phyloP scores from a whole-genome alignment of 2,329 filamentous ascomycete genomes.

The Geosmithia flava region DNA sequence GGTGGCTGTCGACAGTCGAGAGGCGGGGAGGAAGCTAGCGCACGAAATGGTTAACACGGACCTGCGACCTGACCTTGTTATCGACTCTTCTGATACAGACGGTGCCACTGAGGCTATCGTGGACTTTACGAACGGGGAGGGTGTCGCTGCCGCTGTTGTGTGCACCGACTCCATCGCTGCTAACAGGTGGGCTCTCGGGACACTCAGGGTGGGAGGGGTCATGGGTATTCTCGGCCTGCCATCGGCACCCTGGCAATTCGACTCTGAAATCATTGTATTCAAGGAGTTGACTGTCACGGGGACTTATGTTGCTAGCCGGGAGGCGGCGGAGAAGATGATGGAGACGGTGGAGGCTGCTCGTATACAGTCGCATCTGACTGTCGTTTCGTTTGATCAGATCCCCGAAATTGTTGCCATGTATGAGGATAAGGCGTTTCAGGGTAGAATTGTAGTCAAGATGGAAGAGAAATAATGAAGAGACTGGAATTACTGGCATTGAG shows the following conservation, averaged over 20 bases:
- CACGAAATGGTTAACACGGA: slow-evolving; percentile 8
- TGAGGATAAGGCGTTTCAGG: slow-evolving; percentile 13
- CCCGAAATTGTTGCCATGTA: slow-evolving; percentile 14
- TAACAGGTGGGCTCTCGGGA: slow-evolving; percentile 15
- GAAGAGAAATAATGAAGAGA: slow-evolving; percentile 3
- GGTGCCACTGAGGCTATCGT: slow-evolving; percentile 10
- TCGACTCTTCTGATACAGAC: slow-evolving; percentile 10
- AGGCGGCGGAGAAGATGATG: slow-evolving; percentile 17
- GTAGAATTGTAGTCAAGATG: slow-evolving; percentile 15
- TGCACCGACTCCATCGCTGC: slow-evolving; percentile 17
- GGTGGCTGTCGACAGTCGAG: slow-evolving; percentile 20
- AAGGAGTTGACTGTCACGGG: slow-evolving; percentile 15
- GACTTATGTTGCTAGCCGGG: slow-evolving; percentile 16
- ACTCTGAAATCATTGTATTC: slow-evolving; percentile 15
- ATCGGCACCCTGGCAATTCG: slow-evolving; percentile 16
- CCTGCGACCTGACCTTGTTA: slow-evolving; percentile 13
- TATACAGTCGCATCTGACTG: slow-evolving; percentile 14
- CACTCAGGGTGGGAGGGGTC: slow-evolving; percentile 14
- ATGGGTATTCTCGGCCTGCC: slow-evolving; percentile 17
- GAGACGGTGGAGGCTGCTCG: slow-evolving; percentile 10
- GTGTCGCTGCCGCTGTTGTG: slow-evolving; percentile 15
- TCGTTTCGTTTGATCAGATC: slow-evolving; percentile 12
- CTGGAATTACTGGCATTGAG: no score
- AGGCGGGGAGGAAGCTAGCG: slow-evolving; percentile 14
- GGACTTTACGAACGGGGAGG: slow-evolving; percentile 15